Evolutionary conservation across 352 stramenopile species (phyloP), one percentile per base, ranked within the genome.

Genomic region (Phytophthora syringae): DNA sequence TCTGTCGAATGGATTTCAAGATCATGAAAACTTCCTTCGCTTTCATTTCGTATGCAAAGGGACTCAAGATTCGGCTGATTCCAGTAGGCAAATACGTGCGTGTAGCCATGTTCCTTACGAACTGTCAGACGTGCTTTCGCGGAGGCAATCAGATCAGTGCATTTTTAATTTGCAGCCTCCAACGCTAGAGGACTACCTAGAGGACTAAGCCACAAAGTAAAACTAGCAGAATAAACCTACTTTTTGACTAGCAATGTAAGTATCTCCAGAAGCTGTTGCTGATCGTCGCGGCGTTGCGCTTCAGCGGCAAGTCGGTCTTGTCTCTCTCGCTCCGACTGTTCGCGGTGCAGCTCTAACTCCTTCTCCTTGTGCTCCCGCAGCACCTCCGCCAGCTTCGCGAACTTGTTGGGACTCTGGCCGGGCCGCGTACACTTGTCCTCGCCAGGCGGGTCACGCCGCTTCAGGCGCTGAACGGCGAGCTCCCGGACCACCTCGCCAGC

Each of bases 331-430:
- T 51, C 24, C 43, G 21, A 51, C 43, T 51, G 21, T 22, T 51
- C 43, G 21, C 24, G 20, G 9, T 22, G 43, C 32, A 51, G 10
- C 21, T 51, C 43, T 34, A 51, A 34, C 43, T 51, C 43, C 10
- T 34, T 51, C 15, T 51, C 43, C 24, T 51, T 36, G 43, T 51
- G 43, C 9, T 51, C n/a, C n/a, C n/a, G n/a, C n/a, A n/a, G 43
- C 43, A 51, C 43, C 43, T 51, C n/a, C n/a, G n/a, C n/a, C n/a
- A n/a, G n/a, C n/a, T n/a, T n/a, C n/a, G n/a, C n/a, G n/a, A n/a
- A n/a, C n/a, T n/a, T n/a, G n/a, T n/a, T n/a, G n/a, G n/a, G n/a
- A n/a, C n/a, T n/a, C n/a, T n/a, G n/a, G n/a, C n/a, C n/a, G n/a
- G n/a, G n/a, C n/a, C n/a, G n/a, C n/a, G n/a, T n/a, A n/a, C n/a